Evolutionary conservation across 2,329 filamentous ascomycete species (phyloP).

Genomic region (Cadophora luteo-olivacea): DNA sequence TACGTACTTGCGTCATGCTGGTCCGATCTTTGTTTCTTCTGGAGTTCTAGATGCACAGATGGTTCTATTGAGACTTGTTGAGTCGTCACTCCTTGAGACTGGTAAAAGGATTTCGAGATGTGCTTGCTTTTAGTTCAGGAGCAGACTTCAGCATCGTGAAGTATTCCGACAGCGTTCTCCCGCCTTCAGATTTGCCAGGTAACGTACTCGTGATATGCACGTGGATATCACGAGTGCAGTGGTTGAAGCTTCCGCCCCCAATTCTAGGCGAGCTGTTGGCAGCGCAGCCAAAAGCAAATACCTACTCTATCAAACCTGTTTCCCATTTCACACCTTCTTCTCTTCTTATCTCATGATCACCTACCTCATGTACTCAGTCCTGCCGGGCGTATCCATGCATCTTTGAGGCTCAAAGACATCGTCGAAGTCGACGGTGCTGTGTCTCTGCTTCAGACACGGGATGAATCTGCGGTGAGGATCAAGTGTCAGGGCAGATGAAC

Average conservation of each 20-base stretch:
- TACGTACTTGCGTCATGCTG: constrained; percentile 1
- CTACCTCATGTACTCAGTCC: background rate
- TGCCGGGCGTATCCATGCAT: constrained; percentile 3
- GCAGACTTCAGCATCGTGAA: too few species aligned
- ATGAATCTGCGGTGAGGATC: constrained; percentile 4
- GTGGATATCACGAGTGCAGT: background rate
- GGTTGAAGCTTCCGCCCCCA: background rate
- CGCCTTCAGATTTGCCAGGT: too few species aligned
- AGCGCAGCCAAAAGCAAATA: background rate
- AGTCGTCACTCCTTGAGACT: too few species aligned
- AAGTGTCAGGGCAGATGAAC: too few species aligned
- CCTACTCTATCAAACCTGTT: background rate
- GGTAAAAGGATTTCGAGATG: too few species aligned
- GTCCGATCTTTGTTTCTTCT: constrained; percentile 4
- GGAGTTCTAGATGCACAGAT: background rate
- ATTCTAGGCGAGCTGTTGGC: background rate
- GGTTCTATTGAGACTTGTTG: too few species aligned
- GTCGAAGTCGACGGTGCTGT: constrained; percentile 6
- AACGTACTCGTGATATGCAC: background rate
- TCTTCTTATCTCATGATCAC: background rate
- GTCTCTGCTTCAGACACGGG: constrained; percentile 2
- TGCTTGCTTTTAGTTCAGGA: too few species aligned
- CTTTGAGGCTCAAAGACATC: background rate
- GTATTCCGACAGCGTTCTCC: too few species aligned
- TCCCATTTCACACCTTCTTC: background rate